phyloP scores from a whole-genome alignment of 2,329 filamentous ascomycete genomes.

The Nemania abortiva region DNA sequence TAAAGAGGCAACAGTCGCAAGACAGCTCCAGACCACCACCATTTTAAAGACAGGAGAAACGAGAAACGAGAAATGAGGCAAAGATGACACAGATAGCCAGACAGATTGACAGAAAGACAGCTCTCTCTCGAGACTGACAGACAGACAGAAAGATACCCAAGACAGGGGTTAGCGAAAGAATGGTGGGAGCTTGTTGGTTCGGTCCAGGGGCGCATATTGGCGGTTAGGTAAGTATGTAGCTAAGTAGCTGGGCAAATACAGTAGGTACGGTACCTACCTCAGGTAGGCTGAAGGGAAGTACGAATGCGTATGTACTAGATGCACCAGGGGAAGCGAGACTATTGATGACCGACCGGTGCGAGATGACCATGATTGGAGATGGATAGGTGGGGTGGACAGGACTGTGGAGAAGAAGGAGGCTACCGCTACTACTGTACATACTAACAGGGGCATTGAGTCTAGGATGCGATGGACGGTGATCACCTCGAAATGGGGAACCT shows the following conservation, averaged over 20 bases:
- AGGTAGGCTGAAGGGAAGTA: too few relatives aligned
- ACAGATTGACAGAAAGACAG: neutral
- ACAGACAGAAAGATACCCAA: neutral
- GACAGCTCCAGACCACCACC: too few relatives aligned
- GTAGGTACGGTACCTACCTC: constrained; percentile 4
- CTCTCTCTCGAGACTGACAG: neutral
- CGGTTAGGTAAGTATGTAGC: neutral
- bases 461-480: neutral
- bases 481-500: too few relatives aligned
- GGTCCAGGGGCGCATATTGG: constrained; percentile 20
- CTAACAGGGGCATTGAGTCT: neutral
- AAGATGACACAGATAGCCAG: neutral
- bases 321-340: neutral
- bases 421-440: neutral
- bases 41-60: neutral
- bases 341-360: neutral
- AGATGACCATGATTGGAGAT: constrained; percentile 2
- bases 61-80: constrained; percentile 5
- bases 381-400: neutral
- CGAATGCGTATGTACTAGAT: neutral
- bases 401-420: neutral
- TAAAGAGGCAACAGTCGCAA: too few relatives aligned
- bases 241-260: constrained; percentile 25
- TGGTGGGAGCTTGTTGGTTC: constrained; percentile 27
- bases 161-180: constrained; percentile 3